phyloP scores from a whole-genome alignment of 139 green algal species.

The Astrephomene gubernaculifera region DNA sequence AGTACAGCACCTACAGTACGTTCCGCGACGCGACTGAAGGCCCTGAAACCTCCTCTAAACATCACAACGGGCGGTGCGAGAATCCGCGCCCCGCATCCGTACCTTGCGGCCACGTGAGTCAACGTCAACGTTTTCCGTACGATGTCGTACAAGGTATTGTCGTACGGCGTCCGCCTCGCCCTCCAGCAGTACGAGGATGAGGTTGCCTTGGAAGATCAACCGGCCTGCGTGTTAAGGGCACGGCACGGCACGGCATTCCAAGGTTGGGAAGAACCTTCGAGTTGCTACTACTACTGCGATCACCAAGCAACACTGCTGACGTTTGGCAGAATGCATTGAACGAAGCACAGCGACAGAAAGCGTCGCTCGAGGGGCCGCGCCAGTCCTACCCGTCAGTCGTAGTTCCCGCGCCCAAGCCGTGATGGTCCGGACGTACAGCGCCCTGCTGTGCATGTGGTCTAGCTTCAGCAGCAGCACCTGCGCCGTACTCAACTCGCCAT shows the following conservation, averaged over 20 bases:
- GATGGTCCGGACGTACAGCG: conserved; percentile 43
- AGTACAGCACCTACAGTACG: too few relatives aligned
- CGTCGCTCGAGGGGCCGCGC: too few relatives aligned
- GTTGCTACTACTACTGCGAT: too few relatives aligned
- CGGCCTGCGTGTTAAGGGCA: conserved; percentile 9
- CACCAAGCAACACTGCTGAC: too few relatives aligned
- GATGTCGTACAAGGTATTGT: conserved; percentile 46
- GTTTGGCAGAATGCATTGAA: too few relatives aligned
- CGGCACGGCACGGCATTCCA: too few relatives aligned
- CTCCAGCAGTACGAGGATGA: conserved; percentile 54
- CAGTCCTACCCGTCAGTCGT: conserved; percentile 47
- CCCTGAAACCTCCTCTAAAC: too few relatives aligned
- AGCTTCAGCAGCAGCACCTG: conserved; percentile 50
- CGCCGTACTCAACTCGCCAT: too few relatives aligned
- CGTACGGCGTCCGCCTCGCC: not conserved
- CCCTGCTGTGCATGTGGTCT: conserved; percentile 56
- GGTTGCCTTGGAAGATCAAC: conserved; percentile 40
- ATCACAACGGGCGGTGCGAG: too few relatives aligned
- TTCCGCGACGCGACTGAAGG: too few relatives aligned
- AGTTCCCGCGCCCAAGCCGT: conserved; percentile 47
- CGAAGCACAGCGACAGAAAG: too few relatives aligned
- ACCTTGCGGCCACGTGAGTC: conserved; percentile 48
- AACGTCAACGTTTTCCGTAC: conserved; percentile 57
- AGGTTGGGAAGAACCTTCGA: too few relatives aligned
- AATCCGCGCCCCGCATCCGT: not conserved